Evolutionary conservation across 2,329 filamentous ascomycete genomes (phyloP), one percentile per base, ranked within the genome.

Genomic region (Dothideomycetes sp.): DNA sequence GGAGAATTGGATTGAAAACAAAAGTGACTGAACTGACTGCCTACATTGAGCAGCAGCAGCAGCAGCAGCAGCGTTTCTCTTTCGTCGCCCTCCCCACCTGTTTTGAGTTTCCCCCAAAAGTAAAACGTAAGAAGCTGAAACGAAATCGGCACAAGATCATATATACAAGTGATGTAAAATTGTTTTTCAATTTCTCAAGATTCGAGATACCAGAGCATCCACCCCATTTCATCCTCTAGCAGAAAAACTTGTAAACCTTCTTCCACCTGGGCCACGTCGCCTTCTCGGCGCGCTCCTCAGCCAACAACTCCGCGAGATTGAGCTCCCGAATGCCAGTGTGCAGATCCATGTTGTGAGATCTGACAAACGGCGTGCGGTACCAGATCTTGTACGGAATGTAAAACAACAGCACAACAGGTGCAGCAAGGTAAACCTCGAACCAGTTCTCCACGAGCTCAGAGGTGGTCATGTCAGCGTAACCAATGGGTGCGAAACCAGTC

Each of bases 301-400:
- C 79, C 36, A 93, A 68, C 36, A 96, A 63, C 44, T 83, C 75
- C 19, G 79, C 76, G 33, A 95, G 64, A 56, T 94, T 88, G 42
- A 95, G 73, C 54, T 94, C 86, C 18, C 88, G 71, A 19, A 87
- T 77, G 2, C 89, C 89, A 0, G 87, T 94, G 44, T 81, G 75
- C 46, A 95, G 64, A 60, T 95, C 88, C 79, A 95, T 93, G 46
- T 93, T 81, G 37, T 71, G 67, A 24, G 73, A 62, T 14, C 72
- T 68, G 32, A 94, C 70, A 42, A 85, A 69, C 2, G 68, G 64
- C 2, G 87, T 93, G 41, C 69, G 70, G 56, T 75, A 84, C 60
- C 69, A 81, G 24, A 91, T 12, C 63, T 94, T 94, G 62, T 94
- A 89, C 0, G 60, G 67, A 9, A 84, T 33, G 58, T 84, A 94